Percentiles rank a stretch among this genome's conserved stretches.
Evolutionary conservation across 164 flowering plant genomes (phyloP).

Genomic region (Buxus sempervirens): DNA sequence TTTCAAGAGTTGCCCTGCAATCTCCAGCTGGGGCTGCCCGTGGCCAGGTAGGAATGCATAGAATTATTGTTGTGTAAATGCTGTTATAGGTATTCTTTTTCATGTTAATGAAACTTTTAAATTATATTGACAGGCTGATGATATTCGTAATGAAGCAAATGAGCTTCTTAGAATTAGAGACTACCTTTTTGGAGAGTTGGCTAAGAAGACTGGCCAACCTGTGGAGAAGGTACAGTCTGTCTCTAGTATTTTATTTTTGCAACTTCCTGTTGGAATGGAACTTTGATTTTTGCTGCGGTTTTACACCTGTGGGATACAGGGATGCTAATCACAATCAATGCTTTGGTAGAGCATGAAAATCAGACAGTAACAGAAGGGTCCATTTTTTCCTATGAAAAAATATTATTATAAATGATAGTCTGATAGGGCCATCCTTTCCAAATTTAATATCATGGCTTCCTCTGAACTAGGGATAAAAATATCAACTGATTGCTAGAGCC

Average conservation of each 20-base stretch:
- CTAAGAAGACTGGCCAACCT: conserved; percentile 82
- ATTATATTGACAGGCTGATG: conserved; percentile 68
- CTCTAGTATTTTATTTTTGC: background rate
- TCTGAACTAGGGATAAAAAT: too few species aligned
- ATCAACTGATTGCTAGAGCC: too few species aligned
- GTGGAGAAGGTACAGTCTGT: conserved; percentile 60
- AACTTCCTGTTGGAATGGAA: background rate
- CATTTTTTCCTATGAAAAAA: background rate
- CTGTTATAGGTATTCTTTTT: background rate
- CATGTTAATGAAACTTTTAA: background rate
- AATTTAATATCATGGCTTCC: too few species aligned
- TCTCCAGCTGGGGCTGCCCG: conserved; percentile 90
- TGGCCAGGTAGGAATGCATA: conserved; percentile 66
- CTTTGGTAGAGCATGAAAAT: too few species aligned
- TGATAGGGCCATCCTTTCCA: too few species aligned
- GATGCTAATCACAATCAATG: background rate
- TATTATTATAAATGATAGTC: too few species aligned
- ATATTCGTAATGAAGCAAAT: conserved; percentile 74
- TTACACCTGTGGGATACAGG: background rate
- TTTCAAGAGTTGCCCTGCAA: conserved; percentile 61
- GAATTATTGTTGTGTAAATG: too few species aligned
- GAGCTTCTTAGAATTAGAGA: conserved; percentile 80
- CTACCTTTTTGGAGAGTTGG: conserved; percentile 68
- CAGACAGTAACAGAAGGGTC: too few species aligned
- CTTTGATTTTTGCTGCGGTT: background rate